A percentile compares a stretch with the other conserved stretches of the same genome.
Evolutionary conservation across 176 grass and related monocot species (phyloP).

Genomic region (Lolium multiflorum): DNA sequence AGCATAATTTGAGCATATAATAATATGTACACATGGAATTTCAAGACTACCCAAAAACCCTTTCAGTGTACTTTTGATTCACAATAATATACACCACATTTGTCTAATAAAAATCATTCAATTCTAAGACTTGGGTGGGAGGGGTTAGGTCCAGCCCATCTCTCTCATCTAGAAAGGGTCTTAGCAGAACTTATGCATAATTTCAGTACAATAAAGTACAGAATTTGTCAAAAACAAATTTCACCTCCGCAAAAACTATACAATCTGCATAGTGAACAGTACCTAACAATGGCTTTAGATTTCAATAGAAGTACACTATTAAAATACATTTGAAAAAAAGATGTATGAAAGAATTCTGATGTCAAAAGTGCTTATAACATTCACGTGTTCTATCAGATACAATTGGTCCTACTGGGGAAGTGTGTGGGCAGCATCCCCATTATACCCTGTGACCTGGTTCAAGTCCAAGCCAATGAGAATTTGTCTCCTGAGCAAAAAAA

Average conservation of each 20-base stretch:
- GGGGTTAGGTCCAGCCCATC: background rate
- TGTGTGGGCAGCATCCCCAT: background rate
- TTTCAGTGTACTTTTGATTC: background rate
- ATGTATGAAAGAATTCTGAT: background rate
- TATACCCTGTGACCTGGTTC: background rate
- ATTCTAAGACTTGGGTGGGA: background rate
- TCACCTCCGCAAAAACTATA: background rate
- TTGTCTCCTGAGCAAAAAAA: conserved; percentile 15
- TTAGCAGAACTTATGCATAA: background rate
- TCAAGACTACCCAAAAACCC: background rate
- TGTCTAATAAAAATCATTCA: background rate
- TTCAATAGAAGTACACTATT: background rate
- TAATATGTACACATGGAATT: background rate
- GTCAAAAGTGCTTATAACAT: background rate
- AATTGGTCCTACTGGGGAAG: background rate
- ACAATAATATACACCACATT: background rate
- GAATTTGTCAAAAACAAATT: background rate
- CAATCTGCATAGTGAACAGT: background rate
- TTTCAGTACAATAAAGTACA: background rate
- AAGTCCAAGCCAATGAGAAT: background rate
- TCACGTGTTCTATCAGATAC: conserved; percentile 9
- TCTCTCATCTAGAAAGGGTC: background rate
- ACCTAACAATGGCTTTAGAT: background rate
- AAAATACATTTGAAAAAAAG: background rate
- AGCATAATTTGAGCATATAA: background rate